Base-by-base conservation (phyloP, 257 asterid genomes). In the Solanum medicagineum region DNA sequence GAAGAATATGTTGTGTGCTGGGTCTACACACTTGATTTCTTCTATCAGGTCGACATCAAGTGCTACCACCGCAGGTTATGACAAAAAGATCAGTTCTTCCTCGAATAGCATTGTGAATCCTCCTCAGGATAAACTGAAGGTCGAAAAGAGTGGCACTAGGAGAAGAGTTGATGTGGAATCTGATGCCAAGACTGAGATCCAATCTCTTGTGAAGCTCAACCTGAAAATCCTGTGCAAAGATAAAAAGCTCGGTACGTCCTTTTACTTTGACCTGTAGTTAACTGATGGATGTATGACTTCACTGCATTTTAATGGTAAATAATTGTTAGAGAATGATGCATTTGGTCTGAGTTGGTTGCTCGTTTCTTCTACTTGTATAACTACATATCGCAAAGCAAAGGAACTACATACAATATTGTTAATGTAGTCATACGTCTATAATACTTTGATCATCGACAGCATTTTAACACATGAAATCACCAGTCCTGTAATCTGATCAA, bases 131-230 rank as follows among this genome's bases (percentile, higher is more conserved):
- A 87, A 89, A 87, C 85, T 83, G 74, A 55, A 83, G 88, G 81
- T 69, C 71, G 89, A 83, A 69, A 87, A 85, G 85, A 53, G 17
- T 86, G 77, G 36, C 32, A 87, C 86, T 73, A 86, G 86, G 87
- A 83, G 84, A 71, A 85, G 85, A 86, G 55, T 69, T 79, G 84
- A 66, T 87, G 87, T 63, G 70, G 84, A 71, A 60, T 47, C 69
- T 74, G 94, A 92, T 84, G 93, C 95, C 89, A 94, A 91, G 89
- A 87, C 87, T 85, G 98, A 94, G 89, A 90, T 94, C 84, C 95
- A 90, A 73, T 90, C 95, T 79, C 94, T 93, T 14, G 98, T 94
- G 84, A 94, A 92, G 93, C 94, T 94, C 88, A 93, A 93, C 91
- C 88, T 94, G 19, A 94, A 91, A 87, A 89, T 93, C 85, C 93